Base-by-base conservation (phyloP, 805 yeast genomes). In the Spathaspora boniae region DNA sequence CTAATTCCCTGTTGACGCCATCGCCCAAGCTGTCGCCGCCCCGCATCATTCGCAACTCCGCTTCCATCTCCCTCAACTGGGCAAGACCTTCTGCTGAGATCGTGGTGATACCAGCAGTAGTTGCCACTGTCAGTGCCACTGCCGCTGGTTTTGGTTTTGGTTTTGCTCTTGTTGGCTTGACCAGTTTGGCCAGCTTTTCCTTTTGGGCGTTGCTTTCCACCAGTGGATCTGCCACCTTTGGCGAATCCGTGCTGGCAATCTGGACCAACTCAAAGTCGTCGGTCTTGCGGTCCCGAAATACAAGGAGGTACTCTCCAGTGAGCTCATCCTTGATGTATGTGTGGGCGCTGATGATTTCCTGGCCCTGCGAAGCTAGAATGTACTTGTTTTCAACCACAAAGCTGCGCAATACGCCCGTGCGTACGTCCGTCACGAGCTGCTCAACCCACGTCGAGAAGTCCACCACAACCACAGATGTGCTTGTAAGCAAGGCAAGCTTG, bases 231-330 rank as follows among this genome's bases (percentile, higher is more conserved):
- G 23, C 17, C 12, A 28, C 15, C 9, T 18, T 15, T 3, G 31
- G 14, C 11, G 17, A 26, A 11, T 27, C 16, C 5, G 6, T 12
- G 14, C 6, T 30, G 11, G 38, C 36, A 7, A 53, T 33, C 19
- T 44, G 46, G 20, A 46, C 36, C 11, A 51, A 40, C 17, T 39
- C 45, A 11, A 45, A 40, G 20, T 39, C 43, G 14, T 40, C 38
- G 5, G 34, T 26, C 6, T 38, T 12, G 3, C 45, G 31, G 18
- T 28, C 29, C 18, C 40, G 43, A 9, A 52, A 31, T 6, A 46
- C 36, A 12, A 58, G 34, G n/a, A 56, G 36, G 35, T 54, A 59
- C 6, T 51, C 54, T 1, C 68, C 68, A 2, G 57, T 45, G 9
- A 52, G 39, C n/a, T 38, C 46, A 31, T 63, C 69, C 9, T 37